Conservation (phyloP, 1,284 basidiomycete species). For the Heterobasidion annosum region DNA sequence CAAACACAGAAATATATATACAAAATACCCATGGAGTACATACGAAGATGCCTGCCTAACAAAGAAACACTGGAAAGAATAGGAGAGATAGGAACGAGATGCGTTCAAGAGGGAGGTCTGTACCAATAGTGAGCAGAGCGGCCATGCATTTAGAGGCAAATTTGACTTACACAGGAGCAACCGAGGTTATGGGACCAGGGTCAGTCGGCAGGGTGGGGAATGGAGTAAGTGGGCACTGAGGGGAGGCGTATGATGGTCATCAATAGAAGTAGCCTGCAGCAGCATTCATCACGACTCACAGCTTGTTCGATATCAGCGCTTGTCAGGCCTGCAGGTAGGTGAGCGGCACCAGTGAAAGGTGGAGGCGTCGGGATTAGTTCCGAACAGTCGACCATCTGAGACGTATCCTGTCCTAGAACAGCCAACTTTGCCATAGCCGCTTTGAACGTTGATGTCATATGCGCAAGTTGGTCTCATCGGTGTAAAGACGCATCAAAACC, state of each 20-base stretch:
- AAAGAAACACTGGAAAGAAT: no score
- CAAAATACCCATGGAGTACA: no score
- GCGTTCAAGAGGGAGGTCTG: no score
- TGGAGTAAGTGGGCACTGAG: neutral
- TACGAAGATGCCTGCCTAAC: no score
- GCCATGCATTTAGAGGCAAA: neutral
- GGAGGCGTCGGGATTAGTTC: conserved; percentile 5
- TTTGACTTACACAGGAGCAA: conserved; percentile 1
- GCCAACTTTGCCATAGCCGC: neutral
- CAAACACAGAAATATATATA: no score
- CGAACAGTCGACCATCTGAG: conserved; percentile 7
- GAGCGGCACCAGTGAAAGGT: neutral
- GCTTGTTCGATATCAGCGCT: neutral
- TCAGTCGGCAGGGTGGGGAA: conserved; percentile 3
- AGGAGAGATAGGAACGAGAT: no score
- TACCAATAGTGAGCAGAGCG: no score
- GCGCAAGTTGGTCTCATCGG: conserved; percentile 7
- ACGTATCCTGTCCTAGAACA: conserved; percentile 5
- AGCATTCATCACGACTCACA: neutral
- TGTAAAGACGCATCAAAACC: neutral
- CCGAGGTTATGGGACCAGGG: conserved; percentile 1
- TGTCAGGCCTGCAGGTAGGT: neutral
- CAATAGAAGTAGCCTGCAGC: neutral
- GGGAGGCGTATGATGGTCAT: neutral
- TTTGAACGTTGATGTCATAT: neutral